Conservation (phyloP, 345 rosid genomes). For the Trapa incisa region DNA sequence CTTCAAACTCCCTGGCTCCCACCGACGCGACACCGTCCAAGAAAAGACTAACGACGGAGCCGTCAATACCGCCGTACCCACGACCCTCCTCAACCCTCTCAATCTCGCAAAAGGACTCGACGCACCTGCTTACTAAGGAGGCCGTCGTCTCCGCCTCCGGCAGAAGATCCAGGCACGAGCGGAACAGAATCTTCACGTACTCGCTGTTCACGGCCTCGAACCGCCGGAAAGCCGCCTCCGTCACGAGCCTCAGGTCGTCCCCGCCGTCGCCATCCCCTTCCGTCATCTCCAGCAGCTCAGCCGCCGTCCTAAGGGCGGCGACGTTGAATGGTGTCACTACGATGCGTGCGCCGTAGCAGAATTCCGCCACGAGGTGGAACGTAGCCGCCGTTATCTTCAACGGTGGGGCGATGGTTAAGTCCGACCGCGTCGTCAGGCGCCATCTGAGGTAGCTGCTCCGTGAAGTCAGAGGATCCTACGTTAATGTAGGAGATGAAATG, state of each 20-base stretch:
- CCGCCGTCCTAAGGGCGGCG: constrained; percentile 51
- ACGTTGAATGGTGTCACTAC: constrained; percentile 63
- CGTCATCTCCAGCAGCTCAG: constrained; percentile 54
- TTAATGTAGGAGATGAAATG: not conserved
- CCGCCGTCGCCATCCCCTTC: constrained; percentile 17
- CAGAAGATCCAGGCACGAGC: constrained; percentile 43
- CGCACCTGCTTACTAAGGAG: constrained; percentile 39
- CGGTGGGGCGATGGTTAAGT: constrained; percentile 60
- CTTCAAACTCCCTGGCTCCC: constrained; percentile 32
- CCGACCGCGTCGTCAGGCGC: constrained; percentile 38
- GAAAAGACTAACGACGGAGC: constrained; percentile 19
- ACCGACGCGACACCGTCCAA: constrained; percentile 39
- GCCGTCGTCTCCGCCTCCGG: constrained; percentile 73
- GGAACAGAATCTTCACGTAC: constrained; percentile 36
- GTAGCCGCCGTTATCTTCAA: constrained; percentile 64
- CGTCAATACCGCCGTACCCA: constrained; percentile 24
- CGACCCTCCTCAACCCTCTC: constrained; percentile 11
- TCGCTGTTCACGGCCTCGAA: constrained; percentile 28
- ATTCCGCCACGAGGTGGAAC: constrained; percentile 42
- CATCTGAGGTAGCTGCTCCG: constrained; percentile 58
- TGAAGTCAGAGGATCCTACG: constrained; percentile 50
- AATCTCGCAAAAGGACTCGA: constrained; percentile 28
- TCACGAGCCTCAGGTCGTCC: constrained; percentile 32
- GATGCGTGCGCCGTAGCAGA: constrained; percentile 49
- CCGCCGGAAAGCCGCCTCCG: constrained; percentile 57